phyloP scores from a whole-genome alignment of 2,329 filamentous ascomycete species.

The Calonectria multiphialidica region DNA sequence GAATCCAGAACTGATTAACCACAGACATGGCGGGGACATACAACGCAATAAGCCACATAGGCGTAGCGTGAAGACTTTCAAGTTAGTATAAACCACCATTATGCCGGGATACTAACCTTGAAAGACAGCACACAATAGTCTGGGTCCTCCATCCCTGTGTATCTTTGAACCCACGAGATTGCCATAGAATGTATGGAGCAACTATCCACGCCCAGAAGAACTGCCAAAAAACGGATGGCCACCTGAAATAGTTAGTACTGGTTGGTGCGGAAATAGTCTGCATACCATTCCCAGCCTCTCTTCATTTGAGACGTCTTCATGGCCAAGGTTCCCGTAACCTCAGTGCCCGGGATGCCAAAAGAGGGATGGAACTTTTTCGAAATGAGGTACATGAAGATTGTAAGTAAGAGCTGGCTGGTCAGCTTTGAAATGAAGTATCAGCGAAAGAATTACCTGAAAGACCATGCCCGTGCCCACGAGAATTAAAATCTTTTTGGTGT shows the following conservation, averaged over 20 bases:
- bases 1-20: constrained; percentile 67
- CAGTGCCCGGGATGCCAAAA: constrained; percentile 72
- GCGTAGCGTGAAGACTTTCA: constrained; percentile 70
- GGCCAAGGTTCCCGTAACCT: constrained; percentile 67
- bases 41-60: constrained; percentile 74
- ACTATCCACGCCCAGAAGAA: constrained; percentile 73
- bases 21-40: constrained; percentile 62
- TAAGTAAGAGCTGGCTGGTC: constrained; percentile 63
- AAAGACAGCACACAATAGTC: constrained; percentile 65
- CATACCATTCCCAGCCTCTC: constrained; percentile 76
- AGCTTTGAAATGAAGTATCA: no score
- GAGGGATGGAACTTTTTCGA: constrained; percentile 74
- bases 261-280: background rate
- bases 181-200: constrained; percentile 73
- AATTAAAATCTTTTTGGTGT: constrained; percentile 61
- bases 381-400: constrained; percentile 70
- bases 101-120: constrained; percentile 51
- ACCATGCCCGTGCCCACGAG: constrained; percentile 66
- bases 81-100: constrained; percentile 3
- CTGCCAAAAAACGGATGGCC: constrained; percentile 74
- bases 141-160: constrained; percentile 76
- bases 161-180: constrained; percentile 70
- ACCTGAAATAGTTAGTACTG: constrained; percentile 51
- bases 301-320: constrained; percentile 59
- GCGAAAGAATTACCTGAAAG: constrained; percentile 69